Percentiles rank a stretch among this genome's conserved stretches.
These are phyloP conservation scores for Fusarium abutilonis DNA, from an alignment of 2,329 filamentous ascomycete species.

Conservation along the genomic window DNA sequence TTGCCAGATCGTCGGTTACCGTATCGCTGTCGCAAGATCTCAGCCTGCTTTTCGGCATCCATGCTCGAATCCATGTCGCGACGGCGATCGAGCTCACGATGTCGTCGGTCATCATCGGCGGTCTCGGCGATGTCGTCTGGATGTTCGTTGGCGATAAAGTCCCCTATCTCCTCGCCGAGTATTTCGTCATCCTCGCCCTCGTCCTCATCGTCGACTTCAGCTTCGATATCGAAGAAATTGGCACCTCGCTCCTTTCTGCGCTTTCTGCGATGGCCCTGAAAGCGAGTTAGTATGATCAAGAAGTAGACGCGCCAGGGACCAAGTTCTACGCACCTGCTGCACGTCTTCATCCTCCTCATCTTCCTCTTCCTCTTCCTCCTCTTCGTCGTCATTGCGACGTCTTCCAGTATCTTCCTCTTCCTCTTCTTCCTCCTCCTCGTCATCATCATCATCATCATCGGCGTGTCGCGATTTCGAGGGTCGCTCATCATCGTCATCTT, in stretches of 20 bases:
- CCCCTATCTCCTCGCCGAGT: conserved; percentile 82
- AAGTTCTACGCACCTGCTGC: conserved; percentile 62
- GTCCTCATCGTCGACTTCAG: conserved; percentile 96
- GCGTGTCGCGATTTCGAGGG: conserved; percentile 45
- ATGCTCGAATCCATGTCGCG: conserved; percentile 87
- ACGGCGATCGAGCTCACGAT: conserved; percentile 92
- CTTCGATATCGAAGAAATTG: conserved; percentile 96
- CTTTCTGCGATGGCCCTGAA: conserved; percentile 77
- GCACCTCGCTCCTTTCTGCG: conserved; percentile 80
- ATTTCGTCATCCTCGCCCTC: conserved; percentile 89
- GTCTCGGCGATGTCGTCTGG: conserved; percentile 87
- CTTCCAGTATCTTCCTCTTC: conserved; percentile 50
- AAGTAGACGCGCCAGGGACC: conserved; percentile 4
- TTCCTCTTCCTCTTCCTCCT: conserved; percentile 66
- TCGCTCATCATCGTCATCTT: conserved; percentile 49
- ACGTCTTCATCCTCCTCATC: conserved; percentile 75
- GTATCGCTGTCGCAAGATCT: conserved; percentile 86
- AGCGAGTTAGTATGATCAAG: conserved; percentile 29
- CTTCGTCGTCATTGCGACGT: conserved; percentile 53
- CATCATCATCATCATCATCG: conserved; percentile 57
- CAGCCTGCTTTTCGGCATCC: conserved; percentile 93
- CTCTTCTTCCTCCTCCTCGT: conserved; percentile 47
- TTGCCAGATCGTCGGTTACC: conserved; percentile 77
- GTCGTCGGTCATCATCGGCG: conserved; percentile 89
- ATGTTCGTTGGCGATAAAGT: conserved; percentile 89